These are phyloP conservation scores for Nothophoma quercina DNA, from an alignment of 2,329 filamentous ascomycete genomes.

Conservation along the genomic window DNA sequence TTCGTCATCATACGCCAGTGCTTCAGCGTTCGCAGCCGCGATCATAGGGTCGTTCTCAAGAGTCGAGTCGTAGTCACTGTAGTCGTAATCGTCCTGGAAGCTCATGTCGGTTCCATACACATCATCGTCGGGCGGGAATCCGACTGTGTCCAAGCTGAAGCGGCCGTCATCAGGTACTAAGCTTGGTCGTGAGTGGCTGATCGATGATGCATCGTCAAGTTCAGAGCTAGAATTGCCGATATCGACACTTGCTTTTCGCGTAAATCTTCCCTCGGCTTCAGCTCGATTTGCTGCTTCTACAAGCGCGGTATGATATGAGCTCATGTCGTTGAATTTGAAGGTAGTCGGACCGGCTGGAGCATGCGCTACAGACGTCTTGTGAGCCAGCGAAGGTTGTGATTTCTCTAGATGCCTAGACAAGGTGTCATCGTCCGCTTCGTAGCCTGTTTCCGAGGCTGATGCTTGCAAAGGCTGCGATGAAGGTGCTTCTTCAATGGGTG, in stretches of 20 bases:
- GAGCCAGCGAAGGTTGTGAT: constrained; percentile 58
- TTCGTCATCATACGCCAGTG: constrained; percentile 87
- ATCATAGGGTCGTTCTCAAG: constrained; percentile 83
- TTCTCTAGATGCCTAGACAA: constrained; percentile 35
- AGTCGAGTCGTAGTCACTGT: constrained; percentile 62
- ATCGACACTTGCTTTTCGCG: constrained; percentile 63
- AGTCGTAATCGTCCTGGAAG: constrained; percentile 58
- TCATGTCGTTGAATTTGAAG: constrained; percentile 60
- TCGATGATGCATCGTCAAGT: constrained; percentile 41
- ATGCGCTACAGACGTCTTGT: constrained; percentile 53
- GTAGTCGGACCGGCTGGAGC: constrained; percentile 45
- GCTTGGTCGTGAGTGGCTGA: constrained; percentile 51
- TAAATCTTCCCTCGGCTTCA: constrained; percentile 77
- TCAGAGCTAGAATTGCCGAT: constrained; percentile 38
- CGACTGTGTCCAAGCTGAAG: constrained; percentile 55
- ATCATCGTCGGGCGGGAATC: constrained; percentile 45
- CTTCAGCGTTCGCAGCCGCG: constrained; percentile 92
- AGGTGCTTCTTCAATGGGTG: constrained; percentile 25
- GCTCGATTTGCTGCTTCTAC: constrained; percentile 82
- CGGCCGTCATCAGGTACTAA: constrained; percentile 60
- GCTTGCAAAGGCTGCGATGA: constrained; percentile 26
- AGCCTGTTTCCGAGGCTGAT: constrained; percentile 33
- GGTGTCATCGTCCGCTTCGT: constrained; percentile 46
- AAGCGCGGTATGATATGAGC: constrained; percentile 83
- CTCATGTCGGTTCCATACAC: constrained; percentile 47